Percentiles rank a stretch among this genome's conserved stretches.
Conservation (phyloP, 108 stramenopile genomes). For the Ochromonas danica region DNA sequence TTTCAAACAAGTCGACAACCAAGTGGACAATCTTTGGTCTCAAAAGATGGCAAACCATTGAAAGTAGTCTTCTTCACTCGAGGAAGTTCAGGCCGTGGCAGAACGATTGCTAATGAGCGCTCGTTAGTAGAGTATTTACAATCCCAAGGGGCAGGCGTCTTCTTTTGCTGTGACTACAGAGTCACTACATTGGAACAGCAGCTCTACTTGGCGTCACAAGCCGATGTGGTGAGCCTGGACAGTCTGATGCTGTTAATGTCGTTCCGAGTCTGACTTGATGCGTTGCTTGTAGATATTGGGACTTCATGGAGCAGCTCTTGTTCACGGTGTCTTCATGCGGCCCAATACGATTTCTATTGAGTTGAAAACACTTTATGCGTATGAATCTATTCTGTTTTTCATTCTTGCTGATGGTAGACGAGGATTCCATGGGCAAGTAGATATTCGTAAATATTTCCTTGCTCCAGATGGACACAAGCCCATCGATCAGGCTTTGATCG, state of each 20-base stretch:
- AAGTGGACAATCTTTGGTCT: no score
- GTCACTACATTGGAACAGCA: conserved; percentile 5
- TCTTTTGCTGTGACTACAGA: conserved; percentile 19
- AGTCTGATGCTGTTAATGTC: neutral
- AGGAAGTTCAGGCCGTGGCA: neutral
- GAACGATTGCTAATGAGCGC: neutral
- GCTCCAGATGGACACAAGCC: conserved; percentile 1
- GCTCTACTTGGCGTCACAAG: neutral
- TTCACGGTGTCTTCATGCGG: conserved; percentile 8
- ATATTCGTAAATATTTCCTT: conserved; percentile 10
- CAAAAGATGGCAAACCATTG: neutral
- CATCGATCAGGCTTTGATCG: neutral
- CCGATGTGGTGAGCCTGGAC: conserved; percentile 2
- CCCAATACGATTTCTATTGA: conserved; percentile 7
- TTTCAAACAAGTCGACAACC: no score
- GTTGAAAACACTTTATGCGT: conserved; percentile 29
- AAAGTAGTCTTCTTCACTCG: neutral
- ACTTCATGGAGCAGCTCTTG: conserved; percentile 26
- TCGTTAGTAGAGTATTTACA: neutral
- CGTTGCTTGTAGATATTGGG: neutral
- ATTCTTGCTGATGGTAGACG: neutral
- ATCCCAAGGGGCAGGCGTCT: neutral
- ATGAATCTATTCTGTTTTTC: conserved; percentile 27
- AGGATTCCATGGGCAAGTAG: conserved; percentile 9
- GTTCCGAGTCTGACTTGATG: neutral